Percentiles rank a stretch among this genome's conserved stretches.
These are phyloP conservation scores for Rhamnella rubrinervis DNA, from an alignment of 331 rosid genomes.

Conservation along the genomic window DNA sequence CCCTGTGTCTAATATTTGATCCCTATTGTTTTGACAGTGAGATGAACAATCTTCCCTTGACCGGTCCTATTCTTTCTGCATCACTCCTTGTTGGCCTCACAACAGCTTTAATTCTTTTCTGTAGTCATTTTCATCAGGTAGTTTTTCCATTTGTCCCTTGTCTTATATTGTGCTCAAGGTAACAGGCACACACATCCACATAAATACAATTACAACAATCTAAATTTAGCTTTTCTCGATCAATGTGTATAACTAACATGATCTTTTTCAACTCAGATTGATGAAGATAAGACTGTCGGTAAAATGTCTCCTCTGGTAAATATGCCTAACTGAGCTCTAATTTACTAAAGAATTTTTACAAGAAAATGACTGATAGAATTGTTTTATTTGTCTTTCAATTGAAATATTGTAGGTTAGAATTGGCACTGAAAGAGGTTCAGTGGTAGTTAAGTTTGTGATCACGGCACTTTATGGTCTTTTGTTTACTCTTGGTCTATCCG, in stretches of 20 bases:
- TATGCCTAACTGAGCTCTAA: conserved; percentile 12
- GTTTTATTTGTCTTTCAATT: conserved; percentile 3
- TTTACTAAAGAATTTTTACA: background rate
- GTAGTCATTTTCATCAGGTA: conserved; percentile 98
- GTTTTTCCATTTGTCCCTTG: background rate
- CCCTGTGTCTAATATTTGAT: conserved; percentile 25
- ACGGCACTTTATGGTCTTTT: conserved; percentile 51
- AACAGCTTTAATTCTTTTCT: conserved; percentile 78
- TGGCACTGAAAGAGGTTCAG: conserved; percentile 62
- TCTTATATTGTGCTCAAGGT: background rate
- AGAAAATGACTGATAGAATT: conserved; percentile 5
- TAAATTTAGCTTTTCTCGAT: background rate
- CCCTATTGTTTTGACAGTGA: conserved; percentile 40
- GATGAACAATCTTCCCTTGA: conserved; percentile 45
- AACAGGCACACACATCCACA: no score
- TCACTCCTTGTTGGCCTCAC: conserved; percentile 83
- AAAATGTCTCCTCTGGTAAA: conserved; percentile 83
- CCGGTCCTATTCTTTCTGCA: conserved; percentile 58
- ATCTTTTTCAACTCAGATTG: conserved; percentile 45
- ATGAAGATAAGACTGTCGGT: conserved; percentile 73
- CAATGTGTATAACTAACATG: conserved; percentile 16
- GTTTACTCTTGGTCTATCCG: conserved; percentile 54
- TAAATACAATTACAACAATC: background rate
- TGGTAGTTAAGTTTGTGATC: conserved; percentile 54
- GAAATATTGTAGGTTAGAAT: conserved; percentile 60